Evolutionary conservation across 352 stramenopile species (phyloP).

Genomic region (Pythium rishiriense): DNA sequence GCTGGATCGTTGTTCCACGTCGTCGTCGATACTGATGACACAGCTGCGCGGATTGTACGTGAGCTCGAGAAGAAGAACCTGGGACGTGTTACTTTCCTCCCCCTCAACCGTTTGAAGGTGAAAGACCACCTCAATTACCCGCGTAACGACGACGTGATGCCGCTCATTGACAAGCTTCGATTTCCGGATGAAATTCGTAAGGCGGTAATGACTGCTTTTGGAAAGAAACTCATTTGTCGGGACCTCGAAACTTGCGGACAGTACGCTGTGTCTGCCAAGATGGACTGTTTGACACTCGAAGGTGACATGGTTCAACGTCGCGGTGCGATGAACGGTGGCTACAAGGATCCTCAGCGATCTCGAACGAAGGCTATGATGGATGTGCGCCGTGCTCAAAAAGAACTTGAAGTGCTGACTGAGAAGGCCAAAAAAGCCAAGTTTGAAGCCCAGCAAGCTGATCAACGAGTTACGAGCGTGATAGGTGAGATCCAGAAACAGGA

Average conservation of each 20-base stretch:
- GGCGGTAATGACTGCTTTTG: constrained; percentile 96
- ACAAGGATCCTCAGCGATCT: constrained; percentile 89
- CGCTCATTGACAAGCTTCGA: constrained; percentile 84
- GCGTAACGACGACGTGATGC: constrained; percentile 79
- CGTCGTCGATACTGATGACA: constrained; percentile 98
- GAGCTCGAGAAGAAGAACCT: constrained; percentile 93
- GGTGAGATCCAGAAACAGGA: constrained; percentile 86
- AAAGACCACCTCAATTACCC: constrained; percentile 77
- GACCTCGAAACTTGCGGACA: constrained; percentile 90
- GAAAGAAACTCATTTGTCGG: constrained; percentile 95
- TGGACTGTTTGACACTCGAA: constrained; percentile 98
- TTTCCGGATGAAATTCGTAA: constrained; percentile 86
- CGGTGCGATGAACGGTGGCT: constrained; percentile 97
- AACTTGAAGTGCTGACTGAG: constrained; percentile 66
- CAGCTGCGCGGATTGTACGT: constrained; percentile 93
- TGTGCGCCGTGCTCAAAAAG: constrained; percentile 72
- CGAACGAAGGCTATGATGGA: constrained; percentile 81
- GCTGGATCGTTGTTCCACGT: constrained; percentile 97
- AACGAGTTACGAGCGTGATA: constrained; percentile 83
- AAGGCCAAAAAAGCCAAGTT: constrained; percentile 84
- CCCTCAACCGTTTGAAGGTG: constrained; percentile 90
- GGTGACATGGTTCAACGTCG: constrained; percentile 97
- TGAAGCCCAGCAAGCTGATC: constrained; percentile 89
- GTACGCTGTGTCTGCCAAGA: constrained; percentile 81
- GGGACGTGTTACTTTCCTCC: constrained; percentile 97